Evolutionary conservation across 805 yeast species (phyloP).

Genomic region (Wickerhamiella nectarea): DNA sequence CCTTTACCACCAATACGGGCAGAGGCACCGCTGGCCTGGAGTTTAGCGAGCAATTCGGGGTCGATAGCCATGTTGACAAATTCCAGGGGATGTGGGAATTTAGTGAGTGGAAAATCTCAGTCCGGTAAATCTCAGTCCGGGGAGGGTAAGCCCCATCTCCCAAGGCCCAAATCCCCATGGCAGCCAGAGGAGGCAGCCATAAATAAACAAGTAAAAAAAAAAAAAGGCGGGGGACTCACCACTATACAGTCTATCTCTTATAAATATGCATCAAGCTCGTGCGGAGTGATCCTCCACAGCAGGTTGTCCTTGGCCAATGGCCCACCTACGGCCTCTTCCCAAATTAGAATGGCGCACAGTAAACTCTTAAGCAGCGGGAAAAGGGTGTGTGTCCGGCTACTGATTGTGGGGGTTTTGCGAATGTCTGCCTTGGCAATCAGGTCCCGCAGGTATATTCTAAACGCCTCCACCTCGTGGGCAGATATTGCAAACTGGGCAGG

Average conservation of each 20-base stretch:
- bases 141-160: too few species aligned
- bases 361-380: slow-evolving; percentile 2
- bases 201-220: too few species aligned
- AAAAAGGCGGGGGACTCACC: too few species aligned
- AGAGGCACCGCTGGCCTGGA: slow-evolving; percentile 47
- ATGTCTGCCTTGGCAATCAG: neutral
- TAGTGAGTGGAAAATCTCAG: slow-evolving; percentile 6
- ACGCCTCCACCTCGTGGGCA: neutral
- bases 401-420: neutral
- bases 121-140: slow-evolving; percentile 8
- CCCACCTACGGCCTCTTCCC: slow-evolving; percentile 8
- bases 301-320: neutral
- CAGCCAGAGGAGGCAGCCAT: too few species aligned
- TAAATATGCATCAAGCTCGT: slow-evolving; percentile 1
- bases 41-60: slow-evolving; percentile 85
- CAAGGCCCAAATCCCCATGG: too few species aligned
- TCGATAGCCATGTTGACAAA: slow-evolving; percentile 30
- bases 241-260: too few species aligned
- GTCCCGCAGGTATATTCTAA: neutral
- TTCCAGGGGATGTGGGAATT: neutral
- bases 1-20: slow-evolving; percentile 59
- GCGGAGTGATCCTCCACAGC: neutral
- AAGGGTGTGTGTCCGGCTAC: neutral
- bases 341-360: neutral
- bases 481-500: neutral